Evolutionary conservation across 179 eudicot genomes (phyloP).

Genomic region (Beta corolliflora): DNA sequence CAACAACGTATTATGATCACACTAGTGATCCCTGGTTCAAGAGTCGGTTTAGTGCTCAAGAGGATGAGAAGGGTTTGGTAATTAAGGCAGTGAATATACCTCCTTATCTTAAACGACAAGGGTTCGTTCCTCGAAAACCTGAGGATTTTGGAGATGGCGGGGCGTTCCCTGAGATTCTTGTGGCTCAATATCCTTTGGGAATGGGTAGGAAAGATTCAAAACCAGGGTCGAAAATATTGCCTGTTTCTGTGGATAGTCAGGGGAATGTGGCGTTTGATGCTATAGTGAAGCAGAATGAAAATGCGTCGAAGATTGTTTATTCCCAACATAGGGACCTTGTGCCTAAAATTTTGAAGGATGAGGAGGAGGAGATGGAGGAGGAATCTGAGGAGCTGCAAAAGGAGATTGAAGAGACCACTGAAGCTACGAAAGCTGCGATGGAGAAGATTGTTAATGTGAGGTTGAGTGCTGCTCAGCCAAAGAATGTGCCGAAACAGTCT

Average conservation of each 20-base stretch:
- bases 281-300: slow-evolving; percentile 79
- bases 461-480: slow-evolving; percentile 89
- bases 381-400: slow-evolving; percentile 61
- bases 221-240: slow-evolving; percentile 57
- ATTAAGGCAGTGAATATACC: slow-evolving; percentile 51
- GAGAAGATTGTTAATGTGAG: slow-evolving; percentile 84
- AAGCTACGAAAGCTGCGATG: slow-evolving; percentile 68
- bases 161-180: slow-evolving; percentile 78
- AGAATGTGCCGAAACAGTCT: slow-evolving; percentile 76
- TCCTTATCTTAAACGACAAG: slow-evolving; percentile 54
- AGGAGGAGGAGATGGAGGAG: slow-evolving; percentile 42
- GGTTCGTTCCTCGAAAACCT: slow-evolving; percentile 65
- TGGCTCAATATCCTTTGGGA: slow-evolving; percentile 84
- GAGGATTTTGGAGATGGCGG: slow-evolving; percentile 96
- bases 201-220: slow-evolving; percentile 69
- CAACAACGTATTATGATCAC: slow-evolving; percentile 54
- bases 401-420: slow-evolving; percentile 76
- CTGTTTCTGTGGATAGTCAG: slow-evolving; percentile 73
- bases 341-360: slow-evolving; percentile 66
- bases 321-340: slow-evolving; percentile 73
- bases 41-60: slow-evolving; percentile 56
- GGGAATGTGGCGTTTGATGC: slow-evolving; percentile 87
- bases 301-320: slow-evolving; percentile 78
- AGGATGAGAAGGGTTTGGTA: slow-evolving; percentile 44
- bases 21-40: slow-evolving; percentile 86